Percentiles rank a stretch among this genome's conserved stretches.
These are phyloP conservation scores for Carex parvula DNA, from an alignment of 176 grass and related monocot genomes.

Conservation along the genomic window DNA sequence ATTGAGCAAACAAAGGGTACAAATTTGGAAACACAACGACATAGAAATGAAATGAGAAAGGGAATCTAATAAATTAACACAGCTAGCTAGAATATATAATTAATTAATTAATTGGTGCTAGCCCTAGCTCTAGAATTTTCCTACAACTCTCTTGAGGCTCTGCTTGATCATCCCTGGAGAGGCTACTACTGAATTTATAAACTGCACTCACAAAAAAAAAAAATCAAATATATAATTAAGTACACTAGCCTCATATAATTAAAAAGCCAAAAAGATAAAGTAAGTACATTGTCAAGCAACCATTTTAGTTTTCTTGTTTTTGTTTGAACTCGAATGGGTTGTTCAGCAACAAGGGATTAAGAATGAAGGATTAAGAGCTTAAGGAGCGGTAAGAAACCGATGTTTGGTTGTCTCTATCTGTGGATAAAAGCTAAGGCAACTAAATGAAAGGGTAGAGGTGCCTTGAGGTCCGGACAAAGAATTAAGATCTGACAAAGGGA, in stretches of 20 bases:
- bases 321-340: not conserved
- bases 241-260: not conserved
- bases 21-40: not conserved
- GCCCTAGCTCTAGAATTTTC: conserved; percentile 13
- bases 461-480: too few relatives aligned
- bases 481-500: too few relatives aligned
- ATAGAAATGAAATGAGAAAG: not conserved
- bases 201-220: conserved; percentile 36
- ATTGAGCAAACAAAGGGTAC: not conserved
- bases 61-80: not conserved
- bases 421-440: too few relatives aligned
- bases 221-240: not conserved
- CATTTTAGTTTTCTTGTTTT: not conserved
- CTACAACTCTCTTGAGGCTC: conserved; percentile 43
- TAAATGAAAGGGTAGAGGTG: too few relatives aligned
- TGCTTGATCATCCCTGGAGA: conserved; percentile 57
- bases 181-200: conserved; percentile 15
- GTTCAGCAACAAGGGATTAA: too few relatives aligned
- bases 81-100: not conserved
- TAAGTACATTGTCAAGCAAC: not conserved
- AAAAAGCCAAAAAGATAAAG: not conserved
- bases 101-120: conserved; percentile 1
- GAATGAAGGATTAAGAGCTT: too few relatives aligned
- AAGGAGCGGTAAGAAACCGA: too few relatives aligned
- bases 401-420: too few relatives aligned